phyloP scores from a whole-genome alignment of 495 filamentous ascomycete genomes.

The Halenospora varia region DNA sequence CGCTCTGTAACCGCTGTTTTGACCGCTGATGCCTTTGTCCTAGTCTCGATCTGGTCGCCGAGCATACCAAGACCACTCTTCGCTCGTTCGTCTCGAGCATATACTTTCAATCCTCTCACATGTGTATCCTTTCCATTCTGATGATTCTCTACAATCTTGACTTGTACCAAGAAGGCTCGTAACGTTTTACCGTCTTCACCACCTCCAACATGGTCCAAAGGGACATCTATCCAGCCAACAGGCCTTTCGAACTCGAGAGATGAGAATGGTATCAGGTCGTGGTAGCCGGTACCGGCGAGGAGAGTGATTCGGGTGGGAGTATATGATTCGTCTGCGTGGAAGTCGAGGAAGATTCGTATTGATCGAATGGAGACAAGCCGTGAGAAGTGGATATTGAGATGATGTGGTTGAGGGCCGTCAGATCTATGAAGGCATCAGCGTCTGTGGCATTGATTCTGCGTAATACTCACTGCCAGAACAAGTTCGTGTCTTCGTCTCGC shows the following conservation, averaged over 20 bases:
- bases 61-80: slow-evolving; percentile 8
- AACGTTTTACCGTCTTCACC: slow-evolving; percentile 63
- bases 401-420: slow-evolving; percentile 92
- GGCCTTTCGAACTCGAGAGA: slow-evolving; percentile 75
- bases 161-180: slow-evolving; percentile 80
- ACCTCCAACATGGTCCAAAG: slow-evolving; percentile 64
- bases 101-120: slow-evolving; percentile 89
- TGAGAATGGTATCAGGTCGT: slow-evolving; percentile 81
- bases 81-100: slow-evolving; percentile 59
- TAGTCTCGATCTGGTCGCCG: slow-evolving; percentile 1
- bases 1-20: slow-evolving; percentile 17
- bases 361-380: slow-evolving; percentile 81
- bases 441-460: not conserved
- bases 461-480: slow-evolving; percentile 79
- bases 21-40: slow-evolving; percentile 3
- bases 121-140: slow-evolving; percentile 99
- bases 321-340: slow-evolving; percentile 88
- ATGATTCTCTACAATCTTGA: slow-evolving; percentile 89
- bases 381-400: slow-evolving; percentile 92
- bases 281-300: slow-evolving; percentile 77
- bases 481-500: slow-evolving; percentile 67
- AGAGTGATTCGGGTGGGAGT: slow-evolving; percentile 92
- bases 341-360: slow-evolving; percentile 86
- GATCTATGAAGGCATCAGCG: slow-evolving; percentile 43
- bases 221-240: slow-evolving; percentile 85